Evolutionary conservation across 768 basidiomycete species (phyloP).

Genomic region (Boletus sp.): DNA sequence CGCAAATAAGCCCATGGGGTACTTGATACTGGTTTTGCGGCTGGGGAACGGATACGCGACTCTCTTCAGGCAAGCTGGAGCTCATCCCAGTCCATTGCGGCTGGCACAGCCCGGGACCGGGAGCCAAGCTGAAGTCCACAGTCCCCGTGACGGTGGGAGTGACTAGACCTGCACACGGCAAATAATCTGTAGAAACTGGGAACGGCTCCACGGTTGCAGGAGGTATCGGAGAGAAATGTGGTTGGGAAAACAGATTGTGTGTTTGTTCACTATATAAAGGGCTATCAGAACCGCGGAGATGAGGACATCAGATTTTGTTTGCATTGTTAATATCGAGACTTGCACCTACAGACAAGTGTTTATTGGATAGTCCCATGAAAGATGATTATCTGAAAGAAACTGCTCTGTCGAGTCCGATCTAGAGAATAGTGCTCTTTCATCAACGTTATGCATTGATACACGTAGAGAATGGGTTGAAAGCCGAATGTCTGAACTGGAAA

Average conservation of each 20-base stretch:
- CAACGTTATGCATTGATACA: neutral
- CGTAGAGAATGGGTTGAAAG: neutral
- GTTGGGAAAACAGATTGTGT: neutral
- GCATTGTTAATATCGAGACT: neutral
- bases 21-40: neutral
- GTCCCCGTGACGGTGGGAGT: neutral
- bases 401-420: neutral
- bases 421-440: neutral
- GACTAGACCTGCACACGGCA: neutral
- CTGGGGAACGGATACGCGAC: neutral
- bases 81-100: neutral
- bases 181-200: neutral
- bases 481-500: neutral
- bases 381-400: neutral
- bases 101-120: neutral
- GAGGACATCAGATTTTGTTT: neutral
- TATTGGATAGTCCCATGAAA: neutral
- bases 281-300: neutral
- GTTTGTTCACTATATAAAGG: neutral
- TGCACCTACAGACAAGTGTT: conserved; percentile 1
- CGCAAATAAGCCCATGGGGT: neutral
- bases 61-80: neutral
- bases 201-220: neutral
- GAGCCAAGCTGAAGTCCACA: neutral
- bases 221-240: neutral